These are phyloP conservation scores for Neonectria ditissima DNA, from an alignment of 2,329 filamentous ascomycete species.

Conservation along the genomic window DNA sequence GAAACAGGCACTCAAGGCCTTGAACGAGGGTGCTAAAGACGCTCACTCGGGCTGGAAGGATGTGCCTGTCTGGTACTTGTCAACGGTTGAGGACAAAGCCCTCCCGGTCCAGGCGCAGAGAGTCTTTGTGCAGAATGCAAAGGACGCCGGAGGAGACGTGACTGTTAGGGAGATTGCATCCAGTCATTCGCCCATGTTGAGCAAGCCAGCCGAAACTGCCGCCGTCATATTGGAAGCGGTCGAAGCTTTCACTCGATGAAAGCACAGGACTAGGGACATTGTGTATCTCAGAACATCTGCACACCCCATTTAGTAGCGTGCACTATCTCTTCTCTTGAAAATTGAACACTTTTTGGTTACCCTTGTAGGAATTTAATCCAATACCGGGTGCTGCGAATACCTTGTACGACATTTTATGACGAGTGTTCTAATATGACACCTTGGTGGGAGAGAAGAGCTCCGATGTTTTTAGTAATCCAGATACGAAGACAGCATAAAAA, in stretches of 20 bases:
- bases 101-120: constrained; percentile 55
- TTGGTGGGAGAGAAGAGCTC: no score
- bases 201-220: constrained; percentile 55
- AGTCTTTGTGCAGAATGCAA: constrained; percentile 53
- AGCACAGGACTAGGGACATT: not conserved
- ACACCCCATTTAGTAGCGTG: not conserved
- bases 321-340: not conserved
- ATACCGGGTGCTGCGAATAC: no score
- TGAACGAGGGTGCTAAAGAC: constrained; percentile 59
- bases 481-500: no score
- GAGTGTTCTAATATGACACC: no score
- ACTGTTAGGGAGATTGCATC: constrained; percentile 55
- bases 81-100: constrained; percentile 55
- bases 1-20: constrained; percentile 55
- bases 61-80: constrained; percentile 60
- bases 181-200: constrained; percentile 64
- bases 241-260: constrained; percentile 27
- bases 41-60: constrained; percentile 61
- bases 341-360: no score
- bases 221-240: constrained; percentile 49
- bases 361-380: no score
- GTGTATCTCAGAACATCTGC: no score
- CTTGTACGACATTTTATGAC: no score
- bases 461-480: no score
- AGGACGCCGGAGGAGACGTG: constrained; percentile 51